Evolutionary conservation across 2,329 filamentous ascomycete species (phyloP), one percentile per base, ranked within the genome.

Genomic region (Dothistroma pini): DNA sequence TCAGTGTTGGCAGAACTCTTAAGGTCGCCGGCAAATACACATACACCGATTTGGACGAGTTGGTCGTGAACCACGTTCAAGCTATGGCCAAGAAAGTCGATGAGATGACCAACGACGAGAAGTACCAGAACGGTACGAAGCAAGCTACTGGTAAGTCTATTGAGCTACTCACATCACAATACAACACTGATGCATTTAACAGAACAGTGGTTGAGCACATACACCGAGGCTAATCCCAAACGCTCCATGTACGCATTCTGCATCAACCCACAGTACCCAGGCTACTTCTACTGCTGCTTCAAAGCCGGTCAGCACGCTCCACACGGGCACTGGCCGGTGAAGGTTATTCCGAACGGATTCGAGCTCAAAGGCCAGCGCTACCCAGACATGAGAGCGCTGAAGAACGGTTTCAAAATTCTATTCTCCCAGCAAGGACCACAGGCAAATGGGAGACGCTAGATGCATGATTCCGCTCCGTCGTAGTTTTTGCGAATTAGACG

Each of bases 61-160:
- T 99, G 79, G 97, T 99, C 68, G 93, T 96, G 73, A 90, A 95
- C 72, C 95, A 99, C 74, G 91, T 99, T 73, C 95, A 96, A 79
- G 91, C 93, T 56, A 99, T 97, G 95, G 90, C 92, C 19, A 90
- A 89, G 77, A 99, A 99, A 82, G 93, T 97, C 56, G 91, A 96
- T 67, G 93, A 99, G 80, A 88, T 99, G 81, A 95, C 91, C 83
- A 86, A 89, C 67, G 89, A 97, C 75, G 93, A 97, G 74, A 96
- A 96, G 77, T 99, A 90, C 81, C 91, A 96, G 78, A 86, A 86
- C 65, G 87, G 89, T 62, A 93, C 86, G 63, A 88, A 88, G 71
- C 82, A 86, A 63, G 89, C 95, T 71, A 90, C 92, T 65, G 93
- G 93, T 96, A 87, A 81, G 89, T 81, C 55, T 59, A 44, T 22